Conservation (phyloP, 805 yeast species). For the Metschnikowia rubicola region DNA sequence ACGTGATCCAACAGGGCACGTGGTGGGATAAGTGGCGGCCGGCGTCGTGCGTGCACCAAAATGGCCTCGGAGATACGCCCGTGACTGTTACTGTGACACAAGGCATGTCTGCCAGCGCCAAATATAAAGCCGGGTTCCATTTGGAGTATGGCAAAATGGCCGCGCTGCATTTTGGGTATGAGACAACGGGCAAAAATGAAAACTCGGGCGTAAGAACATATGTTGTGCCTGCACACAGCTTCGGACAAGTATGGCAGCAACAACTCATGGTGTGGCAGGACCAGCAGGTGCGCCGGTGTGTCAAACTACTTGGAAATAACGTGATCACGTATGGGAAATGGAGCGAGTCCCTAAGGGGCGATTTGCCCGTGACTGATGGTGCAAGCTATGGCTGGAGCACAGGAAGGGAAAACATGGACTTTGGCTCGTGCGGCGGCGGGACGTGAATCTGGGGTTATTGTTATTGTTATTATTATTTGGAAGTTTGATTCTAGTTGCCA, state of each 20-base stretch:
- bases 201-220: not conserved
- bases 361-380: slow-evolving; percentile 1
- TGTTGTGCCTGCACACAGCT: slow-evolving; percentile 1
- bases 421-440: not conserved
- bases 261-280: slow-evolving; percentile 11
- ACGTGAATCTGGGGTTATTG: not conserved
- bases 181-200: not conserved
- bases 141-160: not conserved
- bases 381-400: slow-evolving; percentile 4
- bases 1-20: not conserved
- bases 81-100: not conserved
- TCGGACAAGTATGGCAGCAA: slow-evolving; percentile 7
- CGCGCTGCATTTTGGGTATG: not conserved
- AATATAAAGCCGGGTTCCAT: not conserved
- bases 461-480: too few relatives aligned
- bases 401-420: slow-evolving; percentile 1
- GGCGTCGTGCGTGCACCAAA: slow-evolving; percentile 1
- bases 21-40: not conserved
- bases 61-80: not conserved
- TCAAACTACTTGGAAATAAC: not conserved
- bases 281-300: not conserved
- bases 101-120: not conserved
- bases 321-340: not conserved
- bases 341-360: not conserved
- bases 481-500: too few relatives aligned